Evolutionary conservation across 1,284 basidiomycete species (phyloP), one percentile per base, ranked within the genome.

Genomic region (Trichosporon faecale): DNA sequence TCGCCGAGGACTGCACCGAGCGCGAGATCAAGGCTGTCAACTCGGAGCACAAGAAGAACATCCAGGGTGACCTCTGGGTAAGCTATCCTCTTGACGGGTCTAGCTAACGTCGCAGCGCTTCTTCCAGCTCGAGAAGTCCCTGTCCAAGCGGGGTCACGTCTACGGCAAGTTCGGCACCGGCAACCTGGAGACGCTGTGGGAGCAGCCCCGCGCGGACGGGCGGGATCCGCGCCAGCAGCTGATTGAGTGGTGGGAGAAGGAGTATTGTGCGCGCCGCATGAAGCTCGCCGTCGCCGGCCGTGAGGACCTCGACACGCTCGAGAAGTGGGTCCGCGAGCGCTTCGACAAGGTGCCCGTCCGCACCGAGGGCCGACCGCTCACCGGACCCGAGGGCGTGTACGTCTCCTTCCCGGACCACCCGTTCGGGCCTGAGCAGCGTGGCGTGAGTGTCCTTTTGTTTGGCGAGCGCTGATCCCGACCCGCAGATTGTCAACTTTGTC

Each of bases 1-100:
- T 99, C 80, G 86, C 92, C 40, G 81, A 82, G 73, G 93, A 92
- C 18, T 96, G 96, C 81, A 96, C 96, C 0, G 89, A 91, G 67
- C 89, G 97, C 63, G 97, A 99, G 84, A 89, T 98, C 75, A 95
- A 95, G 76, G 97, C 97, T 1, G 97, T 99, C 44, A 92, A 99
- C 81, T 98, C 95, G 0, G 97, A 99, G 81, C 92, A 99, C 87
- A 95, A 94, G 86, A 99, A 99, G 86, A 99, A 99, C 80, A 88
- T 94, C 66, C 96, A 98, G 84, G 86, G 86, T n/a, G 96, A 99
- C 82, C 85, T 91, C 79, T 98, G 95, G 95, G 78, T 74, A 66
- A 75, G 78, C 76, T 23, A 37, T 12, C 11, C 2, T 8, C 29
- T 1, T n/a, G n/a, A n/a, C n/a, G 49, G 49, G 29, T 3, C n/a